These are phyloP conservation scores for Talinum fruticosum DNA, from an alignment of 148 eudicot species.

Conservation along the genomic window DNA sequence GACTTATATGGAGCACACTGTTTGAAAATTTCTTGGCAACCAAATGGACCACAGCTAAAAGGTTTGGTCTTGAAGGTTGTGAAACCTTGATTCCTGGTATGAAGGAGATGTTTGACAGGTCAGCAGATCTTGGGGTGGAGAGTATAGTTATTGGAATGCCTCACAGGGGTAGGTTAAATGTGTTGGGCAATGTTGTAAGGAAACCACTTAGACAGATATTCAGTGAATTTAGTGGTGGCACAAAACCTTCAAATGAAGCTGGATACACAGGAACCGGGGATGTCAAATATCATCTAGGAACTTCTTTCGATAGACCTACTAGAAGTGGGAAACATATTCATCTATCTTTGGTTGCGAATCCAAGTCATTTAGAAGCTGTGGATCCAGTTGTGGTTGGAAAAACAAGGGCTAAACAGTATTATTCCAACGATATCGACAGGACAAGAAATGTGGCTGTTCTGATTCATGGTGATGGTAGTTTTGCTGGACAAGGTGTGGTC, in stretches of 20 bases:
- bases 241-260: neutral
- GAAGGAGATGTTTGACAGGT: slow-evolving; percentile 16
- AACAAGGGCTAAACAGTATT: slow-evolving; percentile 2
- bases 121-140: slow-evolving; percentile 16
- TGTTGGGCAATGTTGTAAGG: slow-evolving; percentile 4
- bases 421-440: neutral
- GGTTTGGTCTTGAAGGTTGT: slow-evolving; percentile 12
- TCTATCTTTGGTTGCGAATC: slow-evolving; percentile 14
- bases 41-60: slow-evolving; percentile 12
- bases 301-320: slow-evolving; percentile 8
- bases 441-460: slow-evolving; percentile 7
- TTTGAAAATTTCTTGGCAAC: slow-evolving; percentile 14
- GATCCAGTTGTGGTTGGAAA: slow-evolving; percentile 7
- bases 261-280: slow-evolving; percentile 4
- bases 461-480: slow-evolving; percentile 9
- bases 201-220: slow-evolving; percentile 2
- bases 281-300: slow-evolving; percentile 6
- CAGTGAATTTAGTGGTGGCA: slow-evolving; percentile 3
- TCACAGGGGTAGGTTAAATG: slow-evolving; percentile 8
- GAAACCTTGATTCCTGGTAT: slow-evolving; percentile 15
- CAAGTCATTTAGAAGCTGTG: slow-evolving; percentile 10
- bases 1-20: slow-evolving; percentile 12
- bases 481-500: slow-evolving; percentile 15
- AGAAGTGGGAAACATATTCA: slow-evolving; percentile 7
- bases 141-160: slow-evolving; percentile 6